Evolutionary conservation across 73 alveolate genomes (phyloP), one percentile per base, ranked within the genome.

Genomic region (Paramecium sonneborni): DNA sequence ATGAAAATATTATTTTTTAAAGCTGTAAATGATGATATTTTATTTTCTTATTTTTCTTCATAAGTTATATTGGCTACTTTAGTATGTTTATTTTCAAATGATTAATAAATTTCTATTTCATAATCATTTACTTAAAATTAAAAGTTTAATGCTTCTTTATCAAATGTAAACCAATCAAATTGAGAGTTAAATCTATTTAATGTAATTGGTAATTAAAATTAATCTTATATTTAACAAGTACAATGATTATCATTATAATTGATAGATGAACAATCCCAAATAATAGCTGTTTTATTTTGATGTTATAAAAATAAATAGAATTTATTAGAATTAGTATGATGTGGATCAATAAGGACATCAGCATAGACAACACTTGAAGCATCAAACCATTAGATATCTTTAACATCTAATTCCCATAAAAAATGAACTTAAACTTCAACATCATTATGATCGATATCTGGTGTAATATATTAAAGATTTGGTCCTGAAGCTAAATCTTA

Each of bases 401-500:
- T 52, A 18, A 52, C 68, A 15, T 52, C 68, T 52, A 79, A 44
- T 44, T 79, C 69, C 90, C 90, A 79, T 21, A 38, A 9, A 20
- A 28, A 38, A 39, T 79, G 41, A 0, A 79, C 90, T 18, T 12
- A 4, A 6, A 79, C 90, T 30, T 41, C 74, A 2, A 79, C 90
- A 43, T 72, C 57, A 34, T 11, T 67, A 1, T 34, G 34, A 11
- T 32, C 35, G 1, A 21, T 11, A 7, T 39, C 87, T 74, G 37
- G 57, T 28, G 37, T 39, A 9, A 18, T 28, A 21, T 79, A 79
- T 8, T 43, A 12, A 1, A 79, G 90, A 9, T 79, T 79, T 79
- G 90, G 90, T 21, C 90, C 90, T 2, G 90, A 38, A 2, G 90
- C 90, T 37, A 79, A 38, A 18, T 23, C 69, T 26, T 79, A 14